Percentiles rank a stretch among this genome's conserved stretches.
These are phyloP conservation scores for Aspergillus quadrilineatus DNA, from an alignment of 2,329 filamentous ascomycete species.

Conservation along the genomic window DNA sequence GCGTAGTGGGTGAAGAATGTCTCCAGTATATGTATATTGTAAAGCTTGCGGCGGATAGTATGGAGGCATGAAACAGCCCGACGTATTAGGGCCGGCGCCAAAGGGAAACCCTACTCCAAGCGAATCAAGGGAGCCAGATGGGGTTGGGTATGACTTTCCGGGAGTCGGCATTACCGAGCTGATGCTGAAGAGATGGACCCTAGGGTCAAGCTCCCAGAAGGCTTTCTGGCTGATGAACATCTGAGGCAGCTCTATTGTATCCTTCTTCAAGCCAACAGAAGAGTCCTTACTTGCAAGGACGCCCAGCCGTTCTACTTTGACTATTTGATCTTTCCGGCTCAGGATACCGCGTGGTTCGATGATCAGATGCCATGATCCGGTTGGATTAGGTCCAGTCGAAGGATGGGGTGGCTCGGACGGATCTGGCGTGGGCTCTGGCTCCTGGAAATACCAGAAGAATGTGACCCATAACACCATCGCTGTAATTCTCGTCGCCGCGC, in stretches of 20 bases:
- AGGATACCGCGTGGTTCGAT: constrained; percentile 1
- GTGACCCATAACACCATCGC: constrained; percentile 8
- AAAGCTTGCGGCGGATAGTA: constrained; percentile 6
- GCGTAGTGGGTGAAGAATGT: not conserved
- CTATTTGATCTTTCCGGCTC: constrained; percentile 3
- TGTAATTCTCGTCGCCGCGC: not conserved
- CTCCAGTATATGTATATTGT: not conserved
- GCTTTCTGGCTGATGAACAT: constrained; percentile 5
- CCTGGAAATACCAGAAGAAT: constrained; percentile 7
- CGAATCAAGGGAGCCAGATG: not conserved
- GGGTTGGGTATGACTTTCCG: not conserved
- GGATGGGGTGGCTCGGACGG: not conserved
- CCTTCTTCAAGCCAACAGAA: not conserved
- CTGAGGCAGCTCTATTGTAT: not conserved
- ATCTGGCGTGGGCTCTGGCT: not conserved
- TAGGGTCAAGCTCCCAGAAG: constrained; percentile 4
- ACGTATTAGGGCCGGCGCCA: constrained; percentile 1
- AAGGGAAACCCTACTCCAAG: constrained; percentile 1
- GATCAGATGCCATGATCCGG: not conserved
- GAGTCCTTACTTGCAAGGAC: not conserved
- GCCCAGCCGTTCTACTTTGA: not conserved
- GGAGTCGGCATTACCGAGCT: not conserved
- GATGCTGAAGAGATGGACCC: constrained; percentile 4
- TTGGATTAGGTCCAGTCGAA: not conserved
- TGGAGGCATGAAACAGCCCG: not conserved